These are phyloP conservation scores for Chaetomium fimeti DNA, from an alignment of 495 filamentous ascomycete genomes.

Conservation along the genomic window DNA sequence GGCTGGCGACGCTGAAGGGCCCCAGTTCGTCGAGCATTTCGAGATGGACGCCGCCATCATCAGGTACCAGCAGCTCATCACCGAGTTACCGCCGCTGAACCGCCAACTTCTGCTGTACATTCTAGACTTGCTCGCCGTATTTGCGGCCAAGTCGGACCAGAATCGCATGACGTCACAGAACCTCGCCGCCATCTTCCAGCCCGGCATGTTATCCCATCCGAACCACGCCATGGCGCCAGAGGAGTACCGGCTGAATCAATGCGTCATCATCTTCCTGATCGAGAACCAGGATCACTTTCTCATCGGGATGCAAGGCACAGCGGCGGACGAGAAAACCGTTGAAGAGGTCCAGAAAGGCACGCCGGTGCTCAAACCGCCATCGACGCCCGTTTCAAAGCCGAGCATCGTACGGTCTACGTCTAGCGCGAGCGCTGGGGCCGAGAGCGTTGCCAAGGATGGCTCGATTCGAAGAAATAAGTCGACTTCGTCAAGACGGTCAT, in stretches of 20 bases:
- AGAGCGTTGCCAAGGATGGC: constrained; percentile 77
- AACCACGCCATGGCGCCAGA: constrained; percentile 90
- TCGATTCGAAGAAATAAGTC: constrained; percentile 83
- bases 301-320: constrained; percentile 92
- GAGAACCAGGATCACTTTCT: constrained; percentile 92
- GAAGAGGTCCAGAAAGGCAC: constrained; percentile 75
- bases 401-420: constrained; percentile 74
- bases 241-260: constrained; percentile 92
- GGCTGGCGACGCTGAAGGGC: constrained; percentile 57
- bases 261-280: constrained; percentile 96
- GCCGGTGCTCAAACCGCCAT: constrained; percentile 55
- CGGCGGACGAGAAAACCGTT: constrained; percentile 80
- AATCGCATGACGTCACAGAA: constrained; percentile 97
- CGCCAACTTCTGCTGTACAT: constrained; percentile 95
- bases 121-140: constrained; percentile 94
- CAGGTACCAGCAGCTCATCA: constrained; percentile 85
- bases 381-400: constrained; percentile 48
- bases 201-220: constrained; percentile 91
- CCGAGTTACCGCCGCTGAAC: constrained; percentile 88
- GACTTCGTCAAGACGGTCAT: constrained; percentile 63
- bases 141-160: constrained; percentile 93
- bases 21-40: constrained; percentile 63
- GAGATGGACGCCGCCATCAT: constrained; percentile 72
- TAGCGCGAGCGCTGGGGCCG: constrained; percentile 79
- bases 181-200: constrained; percentile 96